Evolutionary conservation across 2,329 filamentous ascomycete genomes (phyloP).

Genomic region (Phialophora chinensis): DNA sequence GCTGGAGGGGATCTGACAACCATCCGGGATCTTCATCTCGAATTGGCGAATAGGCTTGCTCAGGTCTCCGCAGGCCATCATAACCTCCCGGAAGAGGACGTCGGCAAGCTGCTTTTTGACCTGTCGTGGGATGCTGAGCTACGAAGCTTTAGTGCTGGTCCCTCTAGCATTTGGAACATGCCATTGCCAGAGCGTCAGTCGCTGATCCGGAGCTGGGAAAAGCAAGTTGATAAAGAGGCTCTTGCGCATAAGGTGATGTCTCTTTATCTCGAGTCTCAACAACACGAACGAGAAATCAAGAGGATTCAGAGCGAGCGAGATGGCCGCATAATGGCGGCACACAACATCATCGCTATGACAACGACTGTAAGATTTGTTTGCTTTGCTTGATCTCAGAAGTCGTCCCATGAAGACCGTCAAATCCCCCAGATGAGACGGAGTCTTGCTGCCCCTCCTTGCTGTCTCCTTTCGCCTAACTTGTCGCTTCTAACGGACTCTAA

Average conservation of each 20-base stretch:
- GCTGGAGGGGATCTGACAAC: constrained; percentile 40
- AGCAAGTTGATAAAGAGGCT: constrained; percentile 29
- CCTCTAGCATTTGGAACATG: constrained; percentile 35
- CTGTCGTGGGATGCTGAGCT: constrained; percentile 27
- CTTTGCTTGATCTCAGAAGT: not conserved
- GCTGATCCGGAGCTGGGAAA: constrained; percentile 34
- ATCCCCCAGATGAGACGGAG: not conserved
- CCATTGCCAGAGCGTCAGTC: constrained; percentile 27
- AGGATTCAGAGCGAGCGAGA: constrained; percentile 36
- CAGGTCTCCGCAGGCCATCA: constrained; percentile 7
- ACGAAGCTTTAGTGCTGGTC: constrained; percentile 24
- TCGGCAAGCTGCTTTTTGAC: constrained; percentile 23
- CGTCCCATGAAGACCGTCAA: not conserved
- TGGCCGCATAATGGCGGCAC: constrained; percentile 35
- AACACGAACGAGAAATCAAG: constrained; percentile 31
- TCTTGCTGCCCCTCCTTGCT: not conserved
- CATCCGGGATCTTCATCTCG: constrained; percentile 38
- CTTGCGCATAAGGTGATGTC: constrained; percentile 23
- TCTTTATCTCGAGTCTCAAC: constrained; percentile 25
- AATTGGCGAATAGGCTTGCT: constrained; percentile 34
- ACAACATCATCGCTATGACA: constrained; percentile 43
- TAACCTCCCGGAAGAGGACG: constrained; percentile 10
- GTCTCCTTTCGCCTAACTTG: not conserved
- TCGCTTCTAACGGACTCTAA: not conserved
- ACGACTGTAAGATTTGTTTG: constrained; percentile 37